A percentile compares a stretch with the other conserved stretches of the same genome.
These are phyloP conservation scores for Penicillium canariense DNA, from an alignment of 495 filamentous ascomycete species.

Conservation along the genomic window DNA sequence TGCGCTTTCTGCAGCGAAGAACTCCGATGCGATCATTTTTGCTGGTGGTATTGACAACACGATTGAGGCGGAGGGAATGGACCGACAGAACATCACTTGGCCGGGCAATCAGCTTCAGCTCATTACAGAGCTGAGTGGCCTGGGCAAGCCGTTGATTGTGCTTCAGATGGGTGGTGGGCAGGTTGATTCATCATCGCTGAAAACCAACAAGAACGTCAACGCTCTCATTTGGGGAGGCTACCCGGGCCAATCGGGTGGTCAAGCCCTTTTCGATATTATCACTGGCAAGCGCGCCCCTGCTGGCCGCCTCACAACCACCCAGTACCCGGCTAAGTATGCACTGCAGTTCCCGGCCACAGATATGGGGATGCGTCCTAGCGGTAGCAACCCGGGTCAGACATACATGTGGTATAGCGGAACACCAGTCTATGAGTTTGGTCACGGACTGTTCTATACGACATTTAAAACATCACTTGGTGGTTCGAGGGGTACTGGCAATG, in stretches of 20 bases:
- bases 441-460: conserved; percentile 53
- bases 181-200: conserved; percentile 53
- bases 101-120: conserved; percentile 55
- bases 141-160: conserved; percentile 56
- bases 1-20: conserved; percentile 47
- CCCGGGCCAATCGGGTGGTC: conserved; percentile 58
- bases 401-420: conserved; percentile 61
- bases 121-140: conserved; percentile 46
- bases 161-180: conserved; percentile 61
- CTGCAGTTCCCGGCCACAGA: conserved; percentile 53
- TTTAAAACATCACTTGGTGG: conserved; percentile 36
- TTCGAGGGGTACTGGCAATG: neutral
- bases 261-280: conserved; percentile 54
- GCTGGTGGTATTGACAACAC: conserved; percentile 57
- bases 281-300: conserved; percentile 54
- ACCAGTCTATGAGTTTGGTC: conserved; percentile 55
- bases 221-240: conserved; percentile 59
- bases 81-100: conserved; percentile 58
- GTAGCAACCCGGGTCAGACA: conserved; percentile 49
- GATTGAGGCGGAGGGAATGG: conserved; percentile 54
- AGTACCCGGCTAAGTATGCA: conserved; percentile 57
- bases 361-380: conserved; percentile 53
- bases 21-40: conserved; percentile 56
- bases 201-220: conserved; percentile 48
- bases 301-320: conserved; percentile 55